Base-by-base conservation (phyloP, 2,329 filamentous ascomycete species). In the Fusarium newnesense region DNA sequence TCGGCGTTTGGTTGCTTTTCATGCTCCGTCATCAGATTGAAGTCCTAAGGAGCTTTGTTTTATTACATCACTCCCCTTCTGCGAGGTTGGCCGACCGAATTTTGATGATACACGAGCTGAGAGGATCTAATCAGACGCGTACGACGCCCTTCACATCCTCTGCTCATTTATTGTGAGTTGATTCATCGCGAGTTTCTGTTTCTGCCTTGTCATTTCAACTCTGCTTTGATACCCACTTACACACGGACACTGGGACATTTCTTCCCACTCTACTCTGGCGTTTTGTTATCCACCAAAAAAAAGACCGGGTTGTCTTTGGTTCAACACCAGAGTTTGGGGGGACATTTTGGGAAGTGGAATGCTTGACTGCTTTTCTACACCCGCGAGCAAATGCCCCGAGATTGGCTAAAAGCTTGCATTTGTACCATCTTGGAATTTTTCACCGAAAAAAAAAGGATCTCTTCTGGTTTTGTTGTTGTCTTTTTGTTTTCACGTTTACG, bases 1-100 rank as follows among this genome's bases (percentile, higher is more conserved):
- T 69, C 69, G 78, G 78, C 76, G 79, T 81, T 79, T 60, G 74
- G 60, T 61, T 78, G 79, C 81, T 81, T 81, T 81, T 82, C 81
- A 79, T 61, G 79, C 82, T 83, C 81, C 81, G 78, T 84, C 83
- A 83, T 85, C 85, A 87, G 84, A 87, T 87, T 87, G 86, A 83
- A 83, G 74, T 76, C 77, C 83, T 83, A 82, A 83, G 85, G 85
- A 84, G 84, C 84, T 75, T 77, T 83, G 76, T 78, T 74, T 76
- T 60, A 73, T 77, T 74, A 78, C 80, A 68, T 70, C 78, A 80
- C 84, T 86, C 84, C 85, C 83, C 85, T 87, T 86, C 85, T 86
- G 78, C 78, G 82, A 86, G 84, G 84, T 86, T 87, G 85, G 85
- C 83, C 82, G 82, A 84, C 81, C 82, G 65, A 76, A 80, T 74